Evolutionary conservation across 2,329 filamentous ascomycete genomes (phyloP).

Genomic region (Penicillium sp.): DNA sequence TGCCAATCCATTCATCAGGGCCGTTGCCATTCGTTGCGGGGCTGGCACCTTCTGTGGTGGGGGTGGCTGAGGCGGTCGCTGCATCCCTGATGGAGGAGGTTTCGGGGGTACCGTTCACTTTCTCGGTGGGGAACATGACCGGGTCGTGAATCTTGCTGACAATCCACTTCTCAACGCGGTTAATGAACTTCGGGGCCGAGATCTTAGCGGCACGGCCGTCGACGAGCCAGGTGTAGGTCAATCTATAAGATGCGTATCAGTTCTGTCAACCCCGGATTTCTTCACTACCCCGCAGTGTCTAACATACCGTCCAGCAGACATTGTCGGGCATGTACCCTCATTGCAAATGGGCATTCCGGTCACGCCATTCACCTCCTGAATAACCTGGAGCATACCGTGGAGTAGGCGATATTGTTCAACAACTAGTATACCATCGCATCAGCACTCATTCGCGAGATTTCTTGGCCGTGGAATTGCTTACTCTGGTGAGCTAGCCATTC

Average conservation of each 20-base stretch:
- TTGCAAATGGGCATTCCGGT: slow-evolving; percentile 79
- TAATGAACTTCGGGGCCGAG: slow-evolving; percentile 90
- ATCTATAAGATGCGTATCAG: slow-evolving; percentile 52
- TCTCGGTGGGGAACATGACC: slow-evolving; percentile 85
- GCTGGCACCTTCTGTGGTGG: slow-evolving; percentile 39
- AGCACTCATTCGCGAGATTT: not conserved
- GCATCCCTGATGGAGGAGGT: slow-evolving; percentile 57
- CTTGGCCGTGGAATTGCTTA: slow-evolving; percentile 45
- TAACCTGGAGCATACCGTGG: slow-evolving; percentile 83
- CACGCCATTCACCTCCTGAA: slow-evolving; percentile 81
- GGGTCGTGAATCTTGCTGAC: slow-evolving; percentile 91
- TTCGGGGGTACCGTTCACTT: slow-evolving; percentile 60
- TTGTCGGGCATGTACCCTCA: slow-evolving; percentile 77
- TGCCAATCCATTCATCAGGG: slow-evolving; percentile 79
- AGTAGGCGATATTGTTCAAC: slow-evolving; percentile 90
- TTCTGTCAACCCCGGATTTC: slow-evolving; percentile 1
- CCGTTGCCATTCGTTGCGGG: slow-evolving; percentile 55
- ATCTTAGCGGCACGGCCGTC: slow-evolving; percentile 85
- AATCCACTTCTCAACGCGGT: slow-evolving; percentile 95
- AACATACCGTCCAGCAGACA: slow-evolving; percentile 90
- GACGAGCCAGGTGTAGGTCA: slow-evolving; percentile 96
- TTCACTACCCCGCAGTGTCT: slow-evolving; percentile 13
- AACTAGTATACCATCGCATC: slow-evolving; percentile 54
- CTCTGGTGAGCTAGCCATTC: slow-evolving; percentile 97
- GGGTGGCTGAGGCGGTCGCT: slow-evolving; percentile 41